Base-by-base conservation (phyloP, 306 rosid species). In the Vigna unguiculata region DNA sequence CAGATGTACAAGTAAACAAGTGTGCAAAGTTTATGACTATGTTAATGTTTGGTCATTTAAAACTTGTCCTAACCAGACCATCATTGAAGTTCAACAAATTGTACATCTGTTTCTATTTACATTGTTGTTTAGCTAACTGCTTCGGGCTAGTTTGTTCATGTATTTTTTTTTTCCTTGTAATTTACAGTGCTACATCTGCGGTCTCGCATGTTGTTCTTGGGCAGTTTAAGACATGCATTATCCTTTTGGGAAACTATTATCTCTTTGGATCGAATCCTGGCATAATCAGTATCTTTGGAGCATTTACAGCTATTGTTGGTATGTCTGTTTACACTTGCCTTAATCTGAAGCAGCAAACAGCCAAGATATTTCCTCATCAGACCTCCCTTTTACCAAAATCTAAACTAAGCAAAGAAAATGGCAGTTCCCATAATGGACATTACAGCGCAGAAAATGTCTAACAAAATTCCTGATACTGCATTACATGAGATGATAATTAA, bases 191-290 rank as follows among this genome's bases (percentile, higher is more conserved):
- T 25, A 93, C 96, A 15, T 93, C 98, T 20, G 96, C 95, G 1
- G 79, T 89, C 25, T 87, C 91, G 58, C 96, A 93, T 22, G 98
- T 91, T 14, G 98, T 93, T 69, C 98, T 93, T 24, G 96, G 96
- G 53, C 96, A 93, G 83, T 93, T 93, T 40, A 93, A 93, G 87
- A 93, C 96, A 16, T 93, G 98, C 40, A 83, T 89, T 41, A 82
- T 93, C 76, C 93, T 91, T 61, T 89, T 93, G 1, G 98, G 98
- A 69, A 90, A 88, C 83, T 90, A 78, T 77, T 90, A 85, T 80
- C 72, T 93, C 16, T 90, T 93, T 10, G 90, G 88, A 77, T 85
- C 96, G 20, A 88, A 90, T 79, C 96, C 96, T 1, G 98, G 98
- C 38, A 81, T n/a, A 43, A 90, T 84, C 38, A 93, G 98, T 52